phyloP scores from a whole-genome alignment of 305 asterid species.

The Rubia tinctorum region DNA sequence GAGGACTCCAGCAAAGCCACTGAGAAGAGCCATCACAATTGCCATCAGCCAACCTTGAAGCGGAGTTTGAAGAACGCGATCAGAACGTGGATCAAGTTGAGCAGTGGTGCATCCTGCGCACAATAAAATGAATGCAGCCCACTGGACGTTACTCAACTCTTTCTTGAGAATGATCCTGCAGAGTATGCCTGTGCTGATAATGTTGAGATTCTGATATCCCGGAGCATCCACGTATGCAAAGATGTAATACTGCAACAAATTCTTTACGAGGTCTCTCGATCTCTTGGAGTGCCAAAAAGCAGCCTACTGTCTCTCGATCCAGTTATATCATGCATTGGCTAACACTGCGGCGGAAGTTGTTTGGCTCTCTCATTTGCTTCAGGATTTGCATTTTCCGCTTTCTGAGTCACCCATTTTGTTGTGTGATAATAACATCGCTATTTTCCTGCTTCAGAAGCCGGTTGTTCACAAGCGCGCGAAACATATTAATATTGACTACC shows the following conservation, averaged over 20 bases:
- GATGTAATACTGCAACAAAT: conserved; percentile 97
- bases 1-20: conserved; percentile 99
- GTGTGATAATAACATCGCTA: too few species aligned
- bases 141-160: conserved; percentile 88
- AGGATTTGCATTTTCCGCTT: too few species aligned
- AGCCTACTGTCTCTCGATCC: too few species aligned
- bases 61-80: conserved; percentile 87
- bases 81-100: conserved; percentile 93
- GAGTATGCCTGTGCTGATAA: conserved; percentile 93
- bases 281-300: too few species aligned
- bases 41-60: conserved; percentile 99
- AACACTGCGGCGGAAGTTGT: too few species aligned
- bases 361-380: too few species aligned
- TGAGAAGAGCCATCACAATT: conserved; percentile 95
- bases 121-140: conserved; percentile 94
- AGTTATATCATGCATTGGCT: too few species aligned
- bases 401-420: too few species aligned
- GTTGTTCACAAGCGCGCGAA: too few species aligned
- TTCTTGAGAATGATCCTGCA: conserved; percentile 89
- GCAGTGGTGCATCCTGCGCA: conserved; percentile 99
- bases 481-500: too few species aligned
- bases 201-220: conserved; percentile 93
- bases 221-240: conserved; percentile 99
- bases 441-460: too few species aligned
- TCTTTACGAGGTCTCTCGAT: conserved; percentile 93